Conservation (phyloP, 257 asterid species). For the Paulownia fortunei region DNA sequence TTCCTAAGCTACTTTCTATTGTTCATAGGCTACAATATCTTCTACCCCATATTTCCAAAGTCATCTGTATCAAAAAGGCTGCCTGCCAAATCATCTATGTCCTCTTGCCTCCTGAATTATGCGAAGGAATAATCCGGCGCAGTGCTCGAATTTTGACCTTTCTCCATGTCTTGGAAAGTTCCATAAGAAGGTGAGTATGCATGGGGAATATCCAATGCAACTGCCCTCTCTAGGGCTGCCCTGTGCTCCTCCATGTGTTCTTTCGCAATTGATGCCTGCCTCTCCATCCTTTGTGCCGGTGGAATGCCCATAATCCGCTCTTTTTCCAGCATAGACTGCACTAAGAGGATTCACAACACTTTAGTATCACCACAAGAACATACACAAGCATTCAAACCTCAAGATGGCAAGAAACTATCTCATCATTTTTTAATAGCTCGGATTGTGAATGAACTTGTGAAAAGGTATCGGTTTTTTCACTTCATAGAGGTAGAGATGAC, state of each 20-base stretch:
- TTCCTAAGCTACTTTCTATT: not conserved
- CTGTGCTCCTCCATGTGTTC: conserved; percentile 80
- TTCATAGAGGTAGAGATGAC: too few species aligned
- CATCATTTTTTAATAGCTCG: too few species aligned
- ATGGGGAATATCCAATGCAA: conserved; percentile 74
- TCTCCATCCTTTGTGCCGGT: conserved; percentile 75
- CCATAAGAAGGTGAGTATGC: conserved; percentile 83
- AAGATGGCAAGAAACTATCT: not conserved
- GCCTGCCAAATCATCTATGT: not conserved
- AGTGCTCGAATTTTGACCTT: conserved; percentile 55
- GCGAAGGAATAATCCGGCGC: conserved; percentile 21
- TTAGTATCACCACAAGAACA: conserved; percentile 13
- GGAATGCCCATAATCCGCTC: conserved; percentile 75
- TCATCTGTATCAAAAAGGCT: conserved; percentile 7
- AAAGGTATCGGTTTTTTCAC: too few species aligned
- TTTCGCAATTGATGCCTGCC: conserved; percentile 68
- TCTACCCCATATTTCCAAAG: not conserved
- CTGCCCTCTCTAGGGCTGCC: conserved; percentile 87
- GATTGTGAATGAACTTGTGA: too few species aligned
- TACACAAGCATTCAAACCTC: not conserved
- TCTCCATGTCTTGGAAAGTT: conserved; percentile 63
- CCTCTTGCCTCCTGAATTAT: conserved; percentile 29
- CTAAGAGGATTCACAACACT: conserved; percentile 23
- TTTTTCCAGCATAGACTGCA: conserved; percentile 69
- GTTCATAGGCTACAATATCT: not conserved